A percentile compares a stretch with the other conserved stretches of the same genome.
Evolutionary conservation across 192 early-diverging fungal genomes (phyloP).

Genomic region (Coemansia sp.): DNA sequence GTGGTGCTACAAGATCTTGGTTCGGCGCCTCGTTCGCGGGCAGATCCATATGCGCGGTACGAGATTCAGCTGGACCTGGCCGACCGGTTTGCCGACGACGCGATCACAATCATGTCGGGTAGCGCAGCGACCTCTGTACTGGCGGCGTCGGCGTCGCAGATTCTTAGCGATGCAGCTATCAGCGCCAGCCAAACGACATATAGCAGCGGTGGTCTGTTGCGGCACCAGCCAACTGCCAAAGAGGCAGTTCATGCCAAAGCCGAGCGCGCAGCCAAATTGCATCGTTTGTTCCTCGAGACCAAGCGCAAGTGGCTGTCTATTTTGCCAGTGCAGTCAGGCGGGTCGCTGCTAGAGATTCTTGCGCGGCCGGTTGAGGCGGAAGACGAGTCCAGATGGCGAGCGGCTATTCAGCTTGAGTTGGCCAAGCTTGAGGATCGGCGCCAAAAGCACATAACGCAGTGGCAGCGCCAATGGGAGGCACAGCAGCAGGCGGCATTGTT

Average conservation of each 20-base stretch:
- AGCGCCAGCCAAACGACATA: slow-evolving; percentile 51
- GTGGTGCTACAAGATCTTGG: slow-evolving; percentile 71
- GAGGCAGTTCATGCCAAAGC: slow-evolving; percentile 57
- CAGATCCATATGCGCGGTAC: slow-evolving; percentile 50
- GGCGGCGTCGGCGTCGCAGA: slow-evolving; percentile 54
- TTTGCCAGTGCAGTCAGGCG: slow-evolving; percentile 81
- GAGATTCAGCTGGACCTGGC: slow-evolving; percentile 54
- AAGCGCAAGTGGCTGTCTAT: slow-evolving; percentile 86
- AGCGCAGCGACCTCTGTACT: slow-evolving; percentile 51
- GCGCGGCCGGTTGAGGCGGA: slow-evolving; percentile 67
- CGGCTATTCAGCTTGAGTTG: slow-evolving; percentile 53
- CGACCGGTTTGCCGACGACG: slow-evolving; percentile 62
- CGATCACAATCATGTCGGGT: slow-evolving; percentile 56
- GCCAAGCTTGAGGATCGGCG: slow-evolving; percentile 53
- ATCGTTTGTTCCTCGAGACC: slow-evolving; percentile 81
- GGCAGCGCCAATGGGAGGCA: slow-evolving; percentile 54
- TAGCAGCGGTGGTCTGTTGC: slow-evolving; percentile 47
- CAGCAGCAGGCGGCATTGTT: slow-evolving; percentile 48
- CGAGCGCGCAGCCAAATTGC: slow-evolving; percentile 56
- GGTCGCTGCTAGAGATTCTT: slow-evolving; percentile 82
- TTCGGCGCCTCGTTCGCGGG: slow-evolving; percentile 52
- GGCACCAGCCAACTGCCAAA: slow-evolving; percentile 52
- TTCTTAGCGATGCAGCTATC: slow-evolving; percentile 54
- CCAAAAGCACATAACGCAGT: slow-evolving; percentile 46
- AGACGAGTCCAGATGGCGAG: slow-evolving; percentile 70